Conservation (phyloP, 2,329 filamentous ascomycete genomes). For the Gnomoniopsis smithogilvyi region DNA sequence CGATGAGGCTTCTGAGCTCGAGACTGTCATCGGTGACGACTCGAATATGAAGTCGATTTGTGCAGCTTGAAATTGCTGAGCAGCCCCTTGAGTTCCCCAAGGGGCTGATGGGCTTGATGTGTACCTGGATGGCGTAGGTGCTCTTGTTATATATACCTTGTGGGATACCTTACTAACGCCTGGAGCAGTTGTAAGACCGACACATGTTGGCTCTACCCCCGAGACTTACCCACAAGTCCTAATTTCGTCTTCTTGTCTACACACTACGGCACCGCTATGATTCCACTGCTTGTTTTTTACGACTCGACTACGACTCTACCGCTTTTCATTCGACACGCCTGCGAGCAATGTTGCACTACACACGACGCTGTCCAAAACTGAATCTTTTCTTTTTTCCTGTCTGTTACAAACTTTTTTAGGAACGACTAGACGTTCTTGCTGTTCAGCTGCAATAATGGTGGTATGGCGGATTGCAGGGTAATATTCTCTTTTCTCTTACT, state of each 20-base stretch:
- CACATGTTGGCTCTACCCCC: slow-evolving; percentile 27
- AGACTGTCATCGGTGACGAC: background rate
- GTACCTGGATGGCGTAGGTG: slow-evolving; percentile 9
- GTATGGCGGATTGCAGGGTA: background rate
- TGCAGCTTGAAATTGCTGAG: background rate
- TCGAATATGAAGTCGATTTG: slow-evolving; percentile 6
- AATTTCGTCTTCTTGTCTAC: slow-evolving; percentile 24
- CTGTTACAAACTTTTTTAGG: background rate
- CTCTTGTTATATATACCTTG: background rate
- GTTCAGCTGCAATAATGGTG: background rate
- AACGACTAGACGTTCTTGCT: background rate
- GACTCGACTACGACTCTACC: slow-evolving; percentile 7
- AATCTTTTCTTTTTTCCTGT: background rate
- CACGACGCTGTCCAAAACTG: background rate
- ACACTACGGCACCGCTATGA: slow-evolving; percentile 18
- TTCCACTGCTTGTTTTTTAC: background rate
- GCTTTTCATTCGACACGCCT: background rate
- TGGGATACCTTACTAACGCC: background rate
- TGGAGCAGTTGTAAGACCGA: slow-evolving; percentile 11
- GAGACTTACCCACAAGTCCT: slow-evolving; percentile 21
- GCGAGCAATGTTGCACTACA: background rate
- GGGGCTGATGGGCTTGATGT: background rate
- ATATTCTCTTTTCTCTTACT: background rate
- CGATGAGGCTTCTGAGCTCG: background rate
- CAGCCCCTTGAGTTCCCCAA: background rate